Base-by-base conservation (phyloP, 2,329 filamentous ascomycete species). In the Xylariaceae sp. region DNA sequence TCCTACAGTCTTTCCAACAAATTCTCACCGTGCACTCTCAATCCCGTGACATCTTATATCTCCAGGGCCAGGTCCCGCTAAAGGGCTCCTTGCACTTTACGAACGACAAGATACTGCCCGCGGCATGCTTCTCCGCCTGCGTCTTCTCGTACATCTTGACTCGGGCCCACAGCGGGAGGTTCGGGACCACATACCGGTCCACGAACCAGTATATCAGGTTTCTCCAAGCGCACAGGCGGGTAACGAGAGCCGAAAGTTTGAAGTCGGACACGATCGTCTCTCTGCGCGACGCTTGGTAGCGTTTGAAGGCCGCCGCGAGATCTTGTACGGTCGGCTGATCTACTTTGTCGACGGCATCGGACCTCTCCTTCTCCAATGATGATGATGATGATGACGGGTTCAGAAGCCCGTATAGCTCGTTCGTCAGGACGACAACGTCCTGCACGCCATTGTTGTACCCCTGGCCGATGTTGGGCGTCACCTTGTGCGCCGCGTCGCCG, bases 401-500 rank as follows among this genome's bases (percentile, higher is more conserved):
- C n/a, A 13, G 34, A 12, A 28, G 34, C 9, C 24, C 28, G 34
- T 33, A 30, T 17, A 40, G n/a, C 24, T 40, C 37, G 23, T 40
- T 40, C 14, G 31, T 17, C 31, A 40, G 17, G 4, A 13, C 31
- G 11, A 34, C 31, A 9, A 34, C 31, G 16, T 40, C 37, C 4
- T 12, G 18, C 4, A 40, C 34, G 7, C 31, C 37, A 17, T 34
- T 34, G 14, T 40, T 40, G 32, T 23, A 33, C 5, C 37, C 37
- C 3, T 15, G 18, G 2, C 37, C 37, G 5, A 23, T 33, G 32
- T 28, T 40, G 4, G 37, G 37, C 24, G 37, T 40, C 7, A 40
- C n/a, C 31, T 34, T 40, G 26, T 40, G 37, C 31, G 31, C 37
- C 12, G 30, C 31, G 26, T 40, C 37, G 16, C 37, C 37, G 12